These are phyloP conservation scores for Simmondsia chinensis DNA, from an alignment of 148 eudicot genomes.

Conservation along the genomic window DNA sequence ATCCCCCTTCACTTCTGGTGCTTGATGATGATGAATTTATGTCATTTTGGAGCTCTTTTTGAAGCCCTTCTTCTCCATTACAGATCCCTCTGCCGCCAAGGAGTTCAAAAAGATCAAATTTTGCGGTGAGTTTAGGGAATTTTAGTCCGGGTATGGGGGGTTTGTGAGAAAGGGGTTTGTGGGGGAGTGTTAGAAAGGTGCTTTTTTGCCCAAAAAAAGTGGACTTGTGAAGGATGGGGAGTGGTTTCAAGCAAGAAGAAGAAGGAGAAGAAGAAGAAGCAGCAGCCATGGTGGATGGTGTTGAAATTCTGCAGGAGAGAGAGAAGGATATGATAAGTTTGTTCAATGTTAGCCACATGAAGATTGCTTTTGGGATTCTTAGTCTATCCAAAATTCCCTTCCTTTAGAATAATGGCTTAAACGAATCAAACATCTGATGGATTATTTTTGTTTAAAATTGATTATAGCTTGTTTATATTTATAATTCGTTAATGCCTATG, in stretches of 20 bases:
- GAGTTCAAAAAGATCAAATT: constrained; percentile 53
- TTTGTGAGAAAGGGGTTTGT: constrained; percentile 9
- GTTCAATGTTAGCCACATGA: constrained; percentile 29
- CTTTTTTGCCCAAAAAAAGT: constrained; percentile 51
- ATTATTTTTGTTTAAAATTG: no score
- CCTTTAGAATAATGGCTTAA: no score
- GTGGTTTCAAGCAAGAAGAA: no score
- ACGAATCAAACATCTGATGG: no score
- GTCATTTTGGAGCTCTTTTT: constrained; percentile 48
- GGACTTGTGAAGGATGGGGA: constrained; percentile 32
- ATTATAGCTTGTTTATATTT: no score
- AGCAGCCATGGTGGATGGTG: constrained; percentile 17
- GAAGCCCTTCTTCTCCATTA: constrained; percentile 72
- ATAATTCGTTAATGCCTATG: no score
- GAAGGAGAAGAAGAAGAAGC: constrained; percentile 39
- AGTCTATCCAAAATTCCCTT: no score
- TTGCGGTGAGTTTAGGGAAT: constrained; percentile 33
- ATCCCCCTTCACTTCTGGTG: background rate
- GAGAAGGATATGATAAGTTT: background rate
- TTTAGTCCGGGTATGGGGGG: constrained; percentile 6
- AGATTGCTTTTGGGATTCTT: background rate
- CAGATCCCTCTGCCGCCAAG: constrained; percentile 88
- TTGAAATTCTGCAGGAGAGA: constrained; percentile 2
- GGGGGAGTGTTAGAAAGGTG: constrained; percentile 14
- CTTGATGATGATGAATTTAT: constrained; percentile 11